Base-by-base conservation (phyloP, 129 eudicot genomes). In the Helianthus annuus region DNA sequence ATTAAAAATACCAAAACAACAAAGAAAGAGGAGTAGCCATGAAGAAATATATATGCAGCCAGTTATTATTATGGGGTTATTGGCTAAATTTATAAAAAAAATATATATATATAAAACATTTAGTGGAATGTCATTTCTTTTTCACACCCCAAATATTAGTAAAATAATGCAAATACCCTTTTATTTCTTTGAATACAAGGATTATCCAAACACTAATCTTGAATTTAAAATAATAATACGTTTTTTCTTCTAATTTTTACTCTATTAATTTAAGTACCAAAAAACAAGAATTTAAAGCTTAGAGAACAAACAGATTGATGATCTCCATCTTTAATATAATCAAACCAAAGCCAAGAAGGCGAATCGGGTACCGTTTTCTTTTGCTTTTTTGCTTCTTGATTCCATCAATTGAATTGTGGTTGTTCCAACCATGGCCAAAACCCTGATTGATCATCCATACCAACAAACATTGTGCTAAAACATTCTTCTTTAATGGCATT, bases 351-450 rank as follows among this genome's bases (percentile, higher is more conserved):
- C 70, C 66, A 51, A 70, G 40, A 67, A 49, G 70, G 66, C 71
- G 40, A 73, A 15, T 42, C 6, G 60, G 16, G 79, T 12, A 74
- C 79, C 68, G n/a, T 52, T 64, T 68, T 17, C 19, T 27, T 27
- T 17, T 36, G 8, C 13, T 46, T 7, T 22, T 42, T 27, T 27
- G 32, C 32, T 27, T 27, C 32, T 27, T 27, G 32, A 42, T 54
- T 36, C 57, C 52, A 64, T 89, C 78, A 94, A 64, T 86, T 90
- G 79, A 88, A 95, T 14, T 88, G 87, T 29, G 88, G 99, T 45
- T 85, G 94, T 67, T 95, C 97, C 81, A 90, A 68, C 99, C 99
- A 95, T 42, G 99, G 97, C 99, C 99, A 95, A 82, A 95, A 88
- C 12, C 85, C 96, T 2, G 92, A 78, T 72, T 90, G 98, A 80